A percentile compares a stretch with the other conserved stretches of the same genome.
Conservation (phyloP, 768 basidiomycete genomes). For the Termitomyces sp. region DNA sequence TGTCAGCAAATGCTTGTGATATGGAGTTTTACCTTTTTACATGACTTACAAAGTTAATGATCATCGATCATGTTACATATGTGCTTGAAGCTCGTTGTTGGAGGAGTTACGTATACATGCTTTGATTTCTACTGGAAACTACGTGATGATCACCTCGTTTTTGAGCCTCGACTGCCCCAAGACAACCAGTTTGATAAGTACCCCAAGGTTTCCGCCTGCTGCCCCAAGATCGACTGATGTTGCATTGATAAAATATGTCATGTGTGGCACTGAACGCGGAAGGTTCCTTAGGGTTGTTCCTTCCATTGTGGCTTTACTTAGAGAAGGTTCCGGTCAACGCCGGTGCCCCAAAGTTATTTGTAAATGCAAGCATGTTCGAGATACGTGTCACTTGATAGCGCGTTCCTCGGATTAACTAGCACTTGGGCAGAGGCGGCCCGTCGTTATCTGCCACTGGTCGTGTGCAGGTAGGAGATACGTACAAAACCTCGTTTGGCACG, state of each 20-base stretch:
- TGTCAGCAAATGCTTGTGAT: slow-evolving; percentile 16
- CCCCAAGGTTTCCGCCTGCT: background rate
- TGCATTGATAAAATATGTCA: background rate
- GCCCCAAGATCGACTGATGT: background rate
- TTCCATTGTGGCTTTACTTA: background rate
- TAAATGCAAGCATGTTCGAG: background rate
- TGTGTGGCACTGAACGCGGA: background rate
- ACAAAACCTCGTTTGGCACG: background rate
- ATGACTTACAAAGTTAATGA: too few species aligned
- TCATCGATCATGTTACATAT: too few species aligned
- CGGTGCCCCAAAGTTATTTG: background rate
- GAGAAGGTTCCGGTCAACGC: background rate
- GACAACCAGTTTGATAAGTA: background rate
- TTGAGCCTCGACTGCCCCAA: background rate
- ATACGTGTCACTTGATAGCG: background rate
- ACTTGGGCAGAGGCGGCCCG: background rate
- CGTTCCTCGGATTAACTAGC: background rate
- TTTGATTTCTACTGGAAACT: background rate
- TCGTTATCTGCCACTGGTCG: background rate
- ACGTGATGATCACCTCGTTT: background rate
- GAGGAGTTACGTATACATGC: too few species aligned
- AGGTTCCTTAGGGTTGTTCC: background rate
- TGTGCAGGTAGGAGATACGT: background rate
- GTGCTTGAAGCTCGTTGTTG: too few species aligned
- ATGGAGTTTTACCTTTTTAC: background rate